These are phyloP conservation scores for Pseudodiploospora longispora DNA, from an alignment of 2,329 filamentous ascomycete species.

Conservation along the genomic window DNA sequence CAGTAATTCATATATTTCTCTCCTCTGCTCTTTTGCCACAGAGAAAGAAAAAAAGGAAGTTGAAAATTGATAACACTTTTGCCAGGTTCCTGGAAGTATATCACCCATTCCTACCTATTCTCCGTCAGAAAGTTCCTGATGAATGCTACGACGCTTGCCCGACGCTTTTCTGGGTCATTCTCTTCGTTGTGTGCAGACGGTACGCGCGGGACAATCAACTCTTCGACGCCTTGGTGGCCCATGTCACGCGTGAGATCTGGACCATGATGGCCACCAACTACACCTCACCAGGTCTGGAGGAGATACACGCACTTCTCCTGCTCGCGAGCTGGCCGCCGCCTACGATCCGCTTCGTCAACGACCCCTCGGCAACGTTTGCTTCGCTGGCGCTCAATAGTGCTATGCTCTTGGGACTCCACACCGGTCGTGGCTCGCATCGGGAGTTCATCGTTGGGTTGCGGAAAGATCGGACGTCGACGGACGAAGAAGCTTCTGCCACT, in stretches of 20 bases:
- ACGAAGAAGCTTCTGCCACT: constrained; percentile 44
- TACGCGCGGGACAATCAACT: constrained; percentile 36
- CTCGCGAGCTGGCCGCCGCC: constrained; percentile 45
- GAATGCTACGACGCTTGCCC: constrained; percentile 39
- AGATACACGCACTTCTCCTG: constrained; percentile 44
- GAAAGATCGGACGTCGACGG: constrained; percentile 34
- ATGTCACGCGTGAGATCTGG: constrained; percentile 39
- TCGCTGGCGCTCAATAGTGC: constrained; percentile 39
- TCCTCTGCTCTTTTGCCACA: not conserved
- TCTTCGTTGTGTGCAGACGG: constrained; percentile 41
- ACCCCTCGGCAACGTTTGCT: constrained; percentile 41
- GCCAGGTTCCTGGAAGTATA: constrained; percentile 42
- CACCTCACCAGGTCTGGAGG: constrained; percentile 36
- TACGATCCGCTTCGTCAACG: constrained; percentile 41
- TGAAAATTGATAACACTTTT: not conserved
- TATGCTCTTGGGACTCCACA: constrained; percentile 43
- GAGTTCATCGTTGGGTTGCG: constrained; percentile 39
- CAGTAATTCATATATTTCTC: too few species aligned
- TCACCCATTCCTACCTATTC: constrained; percentile 44
- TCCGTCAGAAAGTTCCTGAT: constrained; percentile 42
- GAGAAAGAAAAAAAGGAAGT: not conserved
- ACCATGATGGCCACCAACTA: constrained; percentile 26
- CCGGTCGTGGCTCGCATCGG: constrained; percentile 41
- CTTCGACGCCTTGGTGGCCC: constrained; percentile 37
- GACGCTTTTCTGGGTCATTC: constrained; percentile 47